Percentiles rank a stretch among this genome's conserved stretches.
phyloP scores from a whole-genome alignment of 805 yeast species.

The Sugiyamaella smithiae region DNA sequence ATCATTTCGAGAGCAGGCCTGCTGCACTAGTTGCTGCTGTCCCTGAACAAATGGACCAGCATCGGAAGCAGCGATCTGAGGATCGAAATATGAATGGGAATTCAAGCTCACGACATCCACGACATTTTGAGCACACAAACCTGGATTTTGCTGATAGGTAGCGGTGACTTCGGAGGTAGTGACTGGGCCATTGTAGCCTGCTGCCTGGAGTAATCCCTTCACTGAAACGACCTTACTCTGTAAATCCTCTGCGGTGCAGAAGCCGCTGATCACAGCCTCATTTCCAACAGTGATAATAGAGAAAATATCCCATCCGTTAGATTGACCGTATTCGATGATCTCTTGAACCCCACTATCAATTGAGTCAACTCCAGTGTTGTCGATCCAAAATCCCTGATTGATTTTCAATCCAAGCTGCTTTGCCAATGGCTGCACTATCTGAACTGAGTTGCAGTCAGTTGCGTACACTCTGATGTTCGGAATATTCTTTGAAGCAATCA shows the following conservation, averaged over 20 bases:
- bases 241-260: conserved; percentile 58
- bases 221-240: conserved; percentile 63
- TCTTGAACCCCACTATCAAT: conserved; percentile 57
- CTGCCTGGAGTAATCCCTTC: conserved; percentile 52
- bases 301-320: conserved; percentile 69
- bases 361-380: conserved; percentile 60
- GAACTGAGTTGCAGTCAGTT: conserved; percentile 73
- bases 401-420: conserved; percentile 59
- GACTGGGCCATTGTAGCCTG: conserved; percentile 74
- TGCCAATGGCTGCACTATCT: conserved; percentile 63
- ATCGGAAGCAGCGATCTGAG: conserved; percentile 53
- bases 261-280: conserved; percentile 73
- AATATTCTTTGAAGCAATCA: conserved; percentile 61
- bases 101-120: conserved; percentile 85
- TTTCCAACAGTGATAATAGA: conserved; percentile 81
- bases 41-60: conserved; percentile 70
- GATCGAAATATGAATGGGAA: conserved; percentile 80
- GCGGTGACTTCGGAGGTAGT: conserved; percentile 93
- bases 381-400: conserved; percentile 87
- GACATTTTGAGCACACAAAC: conserved; percentile 62
- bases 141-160: conserved; percentile 58
- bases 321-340: conserved; percentile 50
- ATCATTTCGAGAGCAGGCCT: conserved; percentile 51
- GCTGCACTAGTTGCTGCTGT: conserved; percentile 55
- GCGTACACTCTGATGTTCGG: conserved; percentile 74